These are phyloP conservation scores for Coprinopsis sp. DNA, from an alignment of 768 basidiomycete species.

Conservation along the genomic window DNA sequence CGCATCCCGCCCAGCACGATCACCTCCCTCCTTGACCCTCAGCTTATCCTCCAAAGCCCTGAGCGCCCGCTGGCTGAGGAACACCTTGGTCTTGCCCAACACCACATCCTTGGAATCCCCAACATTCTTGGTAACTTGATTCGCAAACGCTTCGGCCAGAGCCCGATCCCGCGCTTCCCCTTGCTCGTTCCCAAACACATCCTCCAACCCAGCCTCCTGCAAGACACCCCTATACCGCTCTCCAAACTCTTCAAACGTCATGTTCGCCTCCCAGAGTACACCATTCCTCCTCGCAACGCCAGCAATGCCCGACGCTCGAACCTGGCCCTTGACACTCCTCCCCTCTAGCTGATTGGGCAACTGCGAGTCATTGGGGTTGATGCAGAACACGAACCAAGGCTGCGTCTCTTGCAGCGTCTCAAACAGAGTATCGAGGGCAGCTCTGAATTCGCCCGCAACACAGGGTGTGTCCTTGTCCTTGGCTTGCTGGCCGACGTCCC, in stretches of 20 bases:
- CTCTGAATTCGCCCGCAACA: slow-evolving; percentile 84
- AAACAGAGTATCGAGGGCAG: slow-evolving; percentile 81
- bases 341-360: slow-evolving; percentile 93
- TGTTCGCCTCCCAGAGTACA: slow-evolving; percentile 64
- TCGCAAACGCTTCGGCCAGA: slow-evolving; percentile 26
- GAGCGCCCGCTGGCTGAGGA: slow-evolving; percentile 82
- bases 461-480: slow-evolving; percentile 46
- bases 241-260: slow-evolving; percentile 84
- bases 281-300: slow-evolving; percentile 68
- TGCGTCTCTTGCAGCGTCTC: slow-evolving; percentile 87
- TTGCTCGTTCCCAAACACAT: slow-evolving; percentile 58
- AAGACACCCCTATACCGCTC: slow-evolving; percentile 76
- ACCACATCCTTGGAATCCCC: slow-evolving; percentile 53
- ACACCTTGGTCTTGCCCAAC: slow-evolving; percentile 84
- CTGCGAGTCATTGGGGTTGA: slow-evolving; percentile 95
- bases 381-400: slow-evolving; percentile 86
- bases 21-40: slow-evolving; percentile 37
- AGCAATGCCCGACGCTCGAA: slow-evolving; percentile 72
- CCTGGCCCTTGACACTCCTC: slow-evolving; percentile 86
- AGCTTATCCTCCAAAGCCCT: slow-evolving; percentile 85
- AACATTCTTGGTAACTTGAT: background rate
- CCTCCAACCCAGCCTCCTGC: slow-evolving; percentile 47
- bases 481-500: slow-evolving; percentile 33
- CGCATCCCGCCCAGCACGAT: background rate
- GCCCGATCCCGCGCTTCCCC: slow-evolving; percentile 41